Percentiles rank a stretch among this genome's conserved stretches.
Conservation (phyloP, 164 flowering plant genomes). For the Dillenia turbinata region DNA sequence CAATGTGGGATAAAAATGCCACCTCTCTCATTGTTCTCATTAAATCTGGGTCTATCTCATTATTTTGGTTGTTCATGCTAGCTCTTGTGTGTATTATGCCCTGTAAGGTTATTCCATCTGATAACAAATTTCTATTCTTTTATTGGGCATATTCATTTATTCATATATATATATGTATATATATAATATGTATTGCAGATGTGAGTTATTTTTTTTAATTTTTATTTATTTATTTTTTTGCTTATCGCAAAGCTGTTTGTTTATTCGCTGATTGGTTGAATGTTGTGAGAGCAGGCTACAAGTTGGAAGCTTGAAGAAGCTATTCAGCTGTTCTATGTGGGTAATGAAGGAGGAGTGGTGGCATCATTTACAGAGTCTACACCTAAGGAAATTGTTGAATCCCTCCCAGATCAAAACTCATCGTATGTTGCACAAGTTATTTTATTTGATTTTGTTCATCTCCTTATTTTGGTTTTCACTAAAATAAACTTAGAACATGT, state of each 20-base stretch:
- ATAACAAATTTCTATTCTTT: no score
- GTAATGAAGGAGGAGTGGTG: slow-evolving; percentile 52
- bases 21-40: no score
- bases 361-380: slow-evolving; percentile 33
- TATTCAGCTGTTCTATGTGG: slow-evolving; percentile 77
- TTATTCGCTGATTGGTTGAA: slow-evolving; percentile 1
- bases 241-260: not conserved
- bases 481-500: slow-evolving; percentile 11
- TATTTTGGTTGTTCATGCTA: no score
- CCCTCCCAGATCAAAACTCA: slow-evolving; percentile 24
- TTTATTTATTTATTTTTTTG: no score
- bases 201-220: no score
- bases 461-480: slow-evolving; percentile 24
- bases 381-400: slow-evolving; percentile 24
- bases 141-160: not conserved
- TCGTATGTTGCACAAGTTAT: slow-evolving; percentile 26
- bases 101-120: no score
- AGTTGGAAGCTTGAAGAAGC: slow-evolving; percentile 98
- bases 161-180: no score
- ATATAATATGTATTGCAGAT: no score
- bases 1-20: no score
- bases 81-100: no score
- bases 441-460: slow-evolving; percentile 1
- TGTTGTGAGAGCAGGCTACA: slow-evolving; percentile 58
- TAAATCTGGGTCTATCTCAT: no score